Base-by-base conservation (phyloP, 768 basidiomycete species). In the Boletus vermiculosoides region DNA sequence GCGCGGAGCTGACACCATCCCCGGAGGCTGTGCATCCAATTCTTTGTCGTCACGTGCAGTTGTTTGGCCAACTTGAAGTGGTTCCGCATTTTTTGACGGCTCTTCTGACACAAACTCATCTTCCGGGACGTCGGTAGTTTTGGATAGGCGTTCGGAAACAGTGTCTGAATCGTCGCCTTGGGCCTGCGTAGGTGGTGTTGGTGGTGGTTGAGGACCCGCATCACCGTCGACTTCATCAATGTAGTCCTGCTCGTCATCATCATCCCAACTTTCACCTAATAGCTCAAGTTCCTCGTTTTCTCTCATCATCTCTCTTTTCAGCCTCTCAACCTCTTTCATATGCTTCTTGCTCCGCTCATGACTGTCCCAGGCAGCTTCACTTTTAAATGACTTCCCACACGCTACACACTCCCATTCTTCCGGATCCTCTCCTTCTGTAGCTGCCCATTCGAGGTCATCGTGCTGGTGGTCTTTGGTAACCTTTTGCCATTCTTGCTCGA, bases 311-410 rank as follows among this genome's bases (percentile, higher is more conserved):
- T 90, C 83, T 63, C 78, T 77, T 70, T 83, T 84, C 56, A 99
- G 67, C 61, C 77, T 78, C 66, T 92, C 91, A 13, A 98, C 84
- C 59, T 94, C 91, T 71, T 88, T 92, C 68, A 90, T 68, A 66
- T 99, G 97, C 72, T 94, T 97, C 74, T 90, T 90, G 71, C 94
- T 97, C 61, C 94, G 79, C 71, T 98, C 97, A 61, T 98, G 97
- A 70, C 94, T 98, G 63, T 87, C 80, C 95, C 95, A 99, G 5
- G 94, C 92, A 0, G 92, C 91, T 64, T 98, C 94, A 61, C 88
- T 94, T 66, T 87, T 77, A 69, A 98, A 98, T 0, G 81, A 79
- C 76, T 97, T 98, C 30, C 82, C 79, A 65, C 97, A 99, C 9
- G 87, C 95, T n/a, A 98, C 87, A 66, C 97, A 99, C 69, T 96